A percentile compares a stretch with the other conserved stretches of the same genome.
These are phyloP conservation scores for Pouteria glomerata DNA, from an alignment of 148 eudicot species.

Conservation along the genomic window DNA sequence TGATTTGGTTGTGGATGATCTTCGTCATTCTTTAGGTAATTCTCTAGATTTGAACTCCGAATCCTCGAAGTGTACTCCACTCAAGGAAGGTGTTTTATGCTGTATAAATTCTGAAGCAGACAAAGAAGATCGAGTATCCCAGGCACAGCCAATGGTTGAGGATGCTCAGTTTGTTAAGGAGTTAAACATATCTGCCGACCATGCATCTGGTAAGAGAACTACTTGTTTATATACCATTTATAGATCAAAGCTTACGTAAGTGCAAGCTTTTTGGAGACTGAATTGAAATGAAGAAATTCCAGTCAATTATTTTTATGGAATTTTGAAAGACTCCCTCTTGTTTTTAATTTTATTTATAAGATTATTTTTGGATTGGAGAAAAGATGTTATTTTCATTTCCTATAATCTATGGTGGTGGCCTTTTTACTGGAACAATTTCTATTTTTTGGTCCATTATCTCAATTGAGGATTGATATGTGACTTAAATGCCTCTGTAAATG, in stretches of 20 bases:
- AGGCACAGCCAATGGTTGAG: conserved; percentile 15
- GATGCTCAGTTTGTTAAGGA: conserved; percentile 29
- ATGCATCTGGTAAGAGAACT: conserved; percentile 56
- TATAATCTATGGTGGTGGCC: neutral
- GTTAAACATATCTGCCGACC: conserved; percentile 31
- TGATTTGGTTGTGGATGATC: conserved; percentile 24
- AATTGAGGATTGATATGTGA: neutral
- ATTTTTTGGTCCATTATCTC: neutral
- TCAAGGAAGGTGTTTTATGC: conserved; percentile 17
- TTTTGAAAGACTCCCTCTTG: neutral
- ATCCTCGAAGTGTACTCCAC: conserved; percentile 21
- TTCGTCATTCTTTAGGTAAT: conserved; percentile 24
- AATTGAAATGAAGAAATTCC: neutral
- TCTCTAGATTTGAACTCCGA: conserved; percentile 47
- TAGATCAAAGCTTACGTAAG: neutral
- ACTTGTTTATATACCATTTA: neutral
- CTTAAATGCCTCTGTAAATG: neutral
- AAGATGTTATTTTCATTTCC: neutral
- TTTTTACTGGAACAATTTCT: neutral
- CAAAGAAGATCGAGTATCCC: conserved; percentile 13
- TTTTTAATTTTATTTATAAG: neutral
- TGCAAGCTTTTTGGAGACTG: neutral
- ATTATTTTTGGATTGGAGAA: neutral
- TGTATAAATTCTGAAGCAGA: conserved; percentile 16
- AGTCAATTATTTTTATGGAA: neutral